Evolutionary conservation across 1,284 basidiomycete genomes (phyloP), one percentile per base, ranked within the genome.

Genomic region (Sanghuangporus baumii): DNA sequence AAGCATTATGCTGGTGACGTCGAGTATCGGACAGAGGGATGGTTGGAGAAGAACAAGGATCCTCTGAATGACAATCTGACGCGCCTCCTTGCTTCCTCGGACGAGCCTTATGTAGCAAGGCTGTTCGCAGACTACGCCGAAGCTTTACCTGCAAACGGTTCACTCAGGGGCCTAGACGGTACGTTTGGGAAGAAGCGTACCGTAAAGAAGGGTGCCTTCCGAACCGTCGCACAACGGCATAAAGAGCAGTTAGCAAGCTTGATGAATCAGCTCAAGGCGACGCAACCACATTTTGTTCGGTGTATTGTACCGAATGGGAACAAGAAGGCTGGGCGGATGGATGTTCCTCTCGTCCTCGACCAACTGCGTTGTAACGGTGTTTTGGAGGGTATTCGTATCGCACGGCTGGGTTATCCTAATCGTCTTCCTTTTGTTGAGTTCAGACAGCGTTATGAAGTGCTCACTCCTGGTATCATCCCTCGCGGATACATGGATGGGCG

Each of bases 11-110:
- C 97, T 0, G 97, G 95, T 55, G 90, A 89, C 65, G 97, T 99
- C 70, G 96, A 98, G 71, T 99, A 99, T 71, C 84, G 90, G 52
- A 98, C 96, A 1, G 89, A 95, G 46, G 93, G 94, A 8, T 99
- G 97, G 97, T 80, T 99, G 66, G 95, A 97, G 79, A 99, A 99
- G 87, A 99, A 99, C 82, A 98, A 98, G 77, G 97, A 99, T 71
- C 97, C 97, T 0, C 79, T 99, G 66, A 98, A 99, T 74, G 96
- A 98, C 73, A 96, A 98, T 71, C 82, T 99, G 47, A 94, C 94
- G 0, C 87, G 94, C 16, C 88, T 99, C 46, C 82, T 99, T 26
- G 88, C 94, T 0, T 81, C 84, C 14, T 97, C 96, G 1, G 82
- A 86, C 1, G 90, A 98, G 68, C 84, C 85, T 40, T 94, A 93